Base-by-base conservation (phyloP, 1,284 basidiomycete genomes). In the Marasmius sp. region DNA sequence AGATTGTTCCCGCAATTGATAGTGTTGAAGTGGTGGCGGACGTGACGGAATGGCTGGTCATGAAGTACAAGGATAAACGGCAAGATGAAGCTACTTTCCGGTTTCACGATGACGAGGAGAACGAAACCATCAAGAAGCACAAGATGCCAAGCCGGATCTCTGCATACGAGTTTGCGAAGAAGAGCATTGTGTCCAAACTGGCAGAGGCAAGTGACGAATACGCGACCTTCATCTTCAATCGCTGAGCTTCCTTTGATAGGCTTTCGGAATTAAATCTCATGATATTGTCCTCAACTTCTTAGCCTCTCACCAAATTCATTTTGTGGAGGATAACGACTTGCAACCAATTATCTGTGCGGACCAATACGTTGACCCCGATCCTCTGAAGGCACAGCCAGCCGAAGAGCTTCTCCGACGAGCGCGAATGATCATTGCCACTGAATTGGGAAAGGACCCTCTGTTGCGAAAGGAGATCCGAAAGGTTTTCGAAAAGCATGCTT, bases 371-470 rank as follows among this genome's bases (percentile, higher is more conserved):
- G 88, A 88, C 66, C 81, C 87, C 5, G 87, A 91, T 69, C 82
- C 83, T 5, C 59, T 75, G 38, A 86, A 85, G 61, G 80, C 82
- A 2, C 80, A 82, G 65, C 70, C 84, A 7, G 75, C 87, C 0
- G 86, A 91, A 60, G 88, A 92, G 58, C 73, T 91, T 18, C 80
- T 94, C 51, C 80, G 81, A 58, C 86, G 85, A 39, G 94, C 96
- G 8, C 88, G 93, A 61, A 86, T 93, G 81, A 91, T 99, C 64
- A 78, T 98, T 43, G 85, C 92, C 11, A 94, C 92, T 1, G 97
- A 99, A 74, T 84, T 99, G 20, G 93, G 94, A 27, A 95, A 93
- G 70, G 96, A 99, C 72, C 97, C 97, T 9, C 79, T 95, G 18
- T 83, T 99, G 51, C 85, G 94, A 59, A 88, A 91, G 65, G 85